These are phyloP conservation scores for Aspergillus awamori DNA, from an alignment of 2,329 filamentous ascomycete species.

Conservation along the genomic window DNA sequence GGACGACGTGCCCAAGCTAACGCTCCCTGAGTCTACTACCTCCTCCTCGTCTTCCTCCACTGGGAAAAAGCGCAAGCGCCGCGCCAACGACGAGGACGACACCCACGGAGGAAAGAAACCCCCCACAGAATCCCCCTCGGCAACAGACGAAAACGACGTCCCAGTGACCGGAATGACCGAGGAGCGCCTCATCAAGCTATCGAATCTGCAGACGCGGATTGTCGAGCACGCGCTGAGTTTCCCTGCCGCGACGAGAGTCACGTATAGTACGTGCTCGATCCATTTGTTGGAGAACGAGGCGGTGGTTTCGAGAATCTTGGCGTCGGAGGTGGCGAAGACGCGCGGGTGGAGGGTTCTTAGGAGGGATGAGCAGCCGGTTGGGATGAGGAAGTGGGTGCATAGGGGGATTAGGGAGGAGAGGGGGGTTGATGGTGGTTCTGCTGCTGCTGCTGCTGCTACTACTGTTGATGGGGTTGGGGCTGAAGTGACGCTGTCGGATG, in stretches of 20 bases:
- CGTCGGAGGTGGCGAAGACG: conserved; percentile 65
- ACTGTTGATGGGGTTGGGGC: conserved; percentile 15
- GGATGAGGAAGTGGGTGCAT: conserved; percentile 75
- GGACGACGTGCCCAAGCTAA: conserved; percentile 72
- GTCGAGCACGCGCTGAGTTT: conserved; percentile 84
- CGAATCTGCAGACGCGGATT: conserved; percentile 79
- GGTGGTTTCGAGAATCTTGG: conserved; percentile 74
- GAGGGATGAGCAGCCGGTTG: conserved; percentile 72
- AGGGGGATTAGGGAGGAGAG: conserved; percentile 58
- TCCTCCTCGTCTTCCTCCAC: conserved; percentile 1
- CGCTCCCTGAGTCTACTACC: conserved; percentile 54
- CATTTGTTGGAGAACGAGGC: conserved; percentile 86
- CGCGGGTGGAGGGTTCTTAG: conserved; percentile 77
- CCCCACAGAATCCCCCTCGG: conserved; percentile 20
- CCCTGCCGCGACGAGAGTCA: conserved; percentile 71
- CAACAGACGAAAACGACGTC: conserved; percentile 42
- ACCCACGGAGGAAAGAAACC: not conserved
- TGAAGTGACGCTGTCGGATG: conserved; percentile 46
- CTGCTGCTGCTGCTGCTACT: not conserved
- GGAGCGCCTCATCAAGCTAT: conserved; percentile 70
- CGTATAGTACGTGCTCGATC: conserved; percentile 92
- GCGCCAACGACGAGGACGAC: conserved; percentile 19
- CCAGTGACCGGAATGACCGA: conserved; percentile 50
- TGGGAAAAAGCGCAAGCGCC: conserved; percentile 51
- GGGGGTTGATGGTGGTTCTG: conserved; percentile 4